Conservation (phyloP, 2,329 filamentous ascomycete species). For the Fusarium sp. region DNA sequence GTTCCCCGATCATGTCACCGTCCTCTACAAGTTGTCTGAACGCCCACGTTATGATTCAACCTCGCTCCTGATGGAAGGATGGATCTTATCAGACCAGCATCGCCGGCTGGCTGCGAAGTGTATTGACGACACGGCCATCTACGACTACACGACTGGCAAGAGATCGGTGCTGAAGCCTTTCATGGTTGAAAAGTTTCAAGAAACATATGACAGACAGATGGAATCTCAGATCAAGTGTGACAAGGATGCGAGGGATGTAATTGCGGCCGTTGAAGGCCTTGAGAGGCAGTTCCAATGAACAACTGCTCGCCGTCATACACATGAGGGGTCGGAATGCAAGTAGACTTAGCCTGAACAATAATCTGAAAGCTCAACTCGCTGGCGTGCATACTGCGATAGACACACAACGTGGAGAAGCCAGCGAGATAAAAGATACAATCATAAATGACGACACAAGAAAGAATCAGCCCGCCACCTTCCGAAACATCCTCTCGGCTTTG, state of each 20-base stretch:
- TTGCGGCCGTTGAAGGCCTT: not conserved
- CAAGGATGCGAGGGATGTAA: not conserved
- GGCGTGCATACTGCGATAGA: not conserved
- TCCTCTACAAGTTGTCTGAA: slow-evolving; percentile 26
- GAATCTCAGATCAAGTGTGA: not conserved
- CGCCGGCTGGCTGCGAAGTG: slow-evolving; percentile 27
- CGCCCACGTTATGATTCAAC: slow-evolving; percentile 23
- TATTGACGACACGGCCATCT: slow-evolving; percentile 26
- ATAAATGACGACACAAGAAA: not conserved
- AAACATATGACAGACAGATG: slow-evolving; percentile 15
- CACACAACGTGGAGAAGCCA: not conserved
- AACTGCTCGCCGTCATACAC: not conserved
- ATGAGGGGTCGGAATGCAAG: not conserved
- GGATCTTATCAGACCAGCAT: slow-evolving; percentile 27
- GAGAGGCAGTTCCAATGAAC: not conserved
- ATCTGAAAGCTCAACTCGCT: not conserved
- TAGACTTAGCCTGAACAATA: not conserved
- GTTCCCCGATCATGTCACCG: slow-evolving; percentile 23
- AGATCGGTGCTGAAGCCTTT: slow-evolving; percentile 28
- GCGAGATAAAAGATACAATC: not conserved
- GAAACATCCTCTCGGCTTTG: not conserved
- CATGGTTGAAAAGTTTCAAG: slow-evolving; percentile 29
- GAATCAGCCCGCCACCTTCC: not conserved
- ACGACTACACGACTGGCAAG: slow-evolving; percentile 18
- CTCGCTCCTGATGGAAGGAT: slow-evolving; percentile 27